A percentile compares a stretch with the other conserved stretches of the same genome.
Evolutionary conservation across 371 early-diverging fungal genomes (phyloP).

Genomic region (Lichtheimia ramosa): DNA sequence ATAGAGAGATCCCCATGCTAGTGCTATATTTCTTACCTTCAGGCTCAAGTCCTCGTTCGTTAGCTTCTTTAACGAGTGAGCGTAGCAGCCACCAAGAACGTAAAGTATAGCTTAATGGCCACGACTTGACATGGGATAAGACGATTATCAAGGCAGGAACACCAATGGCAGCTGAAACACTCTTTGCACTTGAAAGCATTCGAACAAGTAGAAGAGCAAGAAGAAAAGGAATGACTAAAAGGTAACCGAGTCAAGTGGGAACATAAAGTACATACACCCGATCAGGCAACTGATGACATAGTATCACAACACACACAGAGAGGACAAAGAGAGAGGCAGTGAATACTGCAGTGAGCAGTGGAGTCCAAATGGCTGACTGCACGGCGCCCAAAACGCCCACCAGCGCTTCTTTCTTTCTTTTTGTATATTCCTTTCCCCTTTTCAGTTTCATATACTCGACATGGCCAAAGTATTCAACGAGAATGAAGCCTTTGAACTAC

Average conservation of each 20-base stretch:
- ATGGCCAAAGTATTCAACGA: constrained; percentile 47
- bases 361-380: not conserved
- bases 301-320: not conserved
- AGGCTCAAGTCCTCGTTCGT: constrained; percentile 22
- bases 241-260: not conserved
- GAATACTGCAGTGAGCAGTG: not conserved
- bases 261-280: not conserved
- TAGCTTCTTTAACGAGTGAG: constrained; percentile 31
- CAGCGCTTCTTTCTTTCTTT: not conserved
- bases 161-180: constrained; percentile 9
- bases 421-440: constrained; percentile 4
- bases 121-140: constrained; percentile 30
- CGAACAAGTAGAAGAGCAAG: not conserved
- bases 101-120: constrained; percentile 39
- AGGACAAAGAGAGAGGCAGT: not conserved
- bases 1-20: not conserved
- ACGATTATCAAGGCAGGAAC: constrained; percentile 16
- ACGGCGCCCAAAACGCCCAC: not conserved
- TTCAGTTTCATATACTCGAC: constrained; percentile 4
- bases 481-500: constrained; percentile 66
- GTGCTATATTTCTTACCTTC: constrained; percentile 16
- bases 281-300: not conserved
- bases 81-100: constrained; percentile 37
- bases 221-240: constrained; percentile 6
- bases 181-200: constrained; percentile 9